Percentiles rank a stretch among this genome's conserved stretches.
phyloP scores from a whole-genome alignment of 495 filamentous ascomycete species.

The Podospora anserina region DNA sequence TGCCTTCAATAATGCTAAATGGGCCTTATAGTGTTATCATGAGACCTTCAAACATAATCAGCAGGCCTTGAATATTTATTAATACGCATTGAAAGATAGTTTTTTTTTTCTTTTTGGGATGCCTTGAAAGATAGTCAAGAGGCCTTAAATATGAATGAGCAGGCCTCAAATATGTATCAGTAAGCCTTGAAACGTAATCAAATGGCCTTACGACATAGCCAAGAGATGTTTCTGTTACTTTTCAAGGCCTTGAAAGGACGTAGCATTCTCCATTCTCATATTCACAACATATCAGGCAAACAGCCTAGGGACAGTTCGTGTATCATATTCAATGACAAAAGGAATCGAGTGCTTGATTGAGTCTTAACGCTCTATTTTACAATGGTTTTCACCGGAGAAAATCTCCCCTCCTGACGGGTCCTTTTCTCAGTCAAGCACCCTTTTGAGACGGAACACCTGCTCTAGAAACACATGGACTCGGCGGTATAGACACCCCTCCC shows the following conservation, averaged over 20 bases:
- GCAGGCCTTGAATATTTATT: too few relatives aligned
- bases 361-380: constrained; percentile 46
- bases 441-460: constrained; percentile 35
- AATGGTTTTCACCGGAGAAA: constrained; percentile 41
- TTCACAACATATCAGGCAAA: not conserved
- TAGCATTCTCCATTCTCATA: not conserved
- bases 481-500: constrained; percentile 50
- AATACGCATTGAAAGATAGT: too few relatives aligned
- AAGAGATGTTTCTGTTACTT: too few relatives aligned
- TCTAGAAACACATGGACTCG: constrained; percentile 47
- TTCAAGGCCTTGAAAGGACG: not conserved
- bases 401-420: constrained; percentile 36
- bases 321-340: constrained; percentile 36
- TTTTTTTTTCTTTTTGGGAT: too few relatives aligned
- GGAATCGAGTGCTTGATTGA: constrained; percentile 53
- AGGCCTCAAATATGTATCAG: too few relatives aligned
- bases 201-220: too few relatives aligned
- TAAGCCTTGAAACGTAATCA: too few relatives aligned
- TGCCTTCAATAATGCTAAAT: too few relatives aligned
- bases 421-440: constrained; percentile 43
- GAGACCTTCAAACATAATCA: too few relatives aligned
- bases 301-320: not conserved
- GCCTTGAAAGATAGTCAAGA: too few relatives aligned
- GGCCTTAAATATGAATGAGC: too few relatives aligned
- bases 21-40: too few relatives aligned